Conservation (phyloP, 345 rosid species). For the Noccaea caerulescens region DNA sequence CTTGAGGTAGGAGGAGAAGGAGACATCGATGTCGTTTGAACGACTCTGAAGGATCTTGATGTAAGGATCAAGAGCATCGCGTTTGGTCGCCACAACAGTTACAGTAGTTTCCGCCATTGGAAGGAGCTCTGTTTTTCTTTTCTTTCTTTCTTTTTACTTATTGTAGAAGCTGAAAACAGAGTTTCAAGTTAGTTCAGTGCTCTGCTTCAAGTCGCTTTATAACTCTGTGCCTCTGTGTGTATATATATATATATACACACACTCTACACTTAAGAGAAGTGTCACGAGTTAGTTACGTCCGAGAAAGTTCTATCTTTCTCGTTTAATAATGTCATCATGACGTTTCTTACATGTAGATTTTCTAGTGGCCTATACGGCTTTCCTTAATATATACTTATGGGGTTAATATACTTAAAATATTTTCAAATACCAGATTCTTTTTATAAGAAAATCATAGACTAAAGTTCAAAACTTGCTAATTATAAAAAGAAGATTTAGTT, state of each 20-base stretch:
- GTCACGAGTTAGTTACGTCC: constrained; percentile 39
- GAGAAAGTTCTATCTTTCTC: constrained; percentile 35
- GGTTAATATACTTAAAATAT: background rate
- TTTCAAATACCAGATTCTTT: background rate
- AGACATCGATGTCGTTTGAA: constrained; percentile 40
- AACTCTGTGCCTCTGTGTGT: background rate
- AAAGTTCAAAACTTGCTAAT: background rate
- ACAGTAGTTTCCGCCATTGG: constrained; percentile 41
- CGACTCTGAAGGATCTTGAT: constrained; percentile 41
- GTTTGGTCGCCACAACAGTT: constrained; percentile 37
- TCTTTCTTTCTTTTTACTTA: background rate
- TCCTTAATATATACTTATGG: background rate
- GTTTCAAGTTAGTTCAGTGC: constrained; percentile 21
- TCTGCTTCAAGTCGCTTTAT: constrained; percentile 14
- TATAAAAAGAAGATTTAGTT: constrained; percentile 12
- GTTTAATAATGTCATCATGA: constrained; percentile 35
- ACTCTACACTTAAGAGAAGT: constrained; percentile 28
- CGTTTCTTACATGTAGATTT: constrained; percentile 21
- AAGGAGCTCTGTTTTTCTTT: background rate
- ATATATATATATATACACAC: background rate
- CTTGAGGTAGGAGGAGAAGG: constrained; percentile 49
- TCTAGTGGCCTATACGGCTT: background rate
- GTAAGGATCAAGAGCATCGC: constrained; percentile 38
- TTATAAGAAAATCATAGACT: background rate
- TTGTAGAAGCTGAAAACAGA: constrained; percentile 18